Evolutionary conservation across 768 basidiomycete genomes (phyloP).

Genomic region (Neoboletus brunneissimus): DNA sequence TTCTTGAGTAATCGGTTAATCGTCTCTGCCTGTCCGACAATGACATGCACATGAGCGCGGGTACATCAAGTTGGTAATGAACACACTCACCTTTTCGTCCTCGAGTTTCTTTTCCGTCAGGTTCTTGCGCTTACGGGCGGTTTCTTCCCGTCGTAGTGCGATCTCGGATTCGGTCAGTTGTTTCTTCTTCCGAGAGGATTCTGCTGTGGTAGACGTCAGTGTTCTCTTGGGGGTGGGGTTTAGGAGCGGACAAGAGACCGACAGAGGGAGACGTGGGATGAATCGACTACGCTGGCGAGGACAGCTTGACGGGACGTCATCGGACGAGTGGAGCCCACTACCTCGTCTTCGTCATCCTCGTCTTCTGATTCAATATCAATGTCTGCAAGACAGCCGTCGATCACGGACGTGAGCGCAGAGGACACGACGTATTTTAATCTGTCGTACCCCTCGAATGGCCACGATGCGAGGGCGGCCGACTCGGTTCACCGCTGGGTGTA

Average conservation of each 20-base stretch:
- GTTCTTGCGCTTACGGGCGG: conserved; percentile 76
- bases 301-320: conserved; percentile 1
- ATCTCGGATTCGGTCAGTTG: conserved; percentile 70
- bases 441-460: conserved; percentile 25
- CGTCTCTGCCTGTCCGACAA: conserved; percentile 64
- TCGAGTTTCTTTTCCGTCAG: conserved; percentile 29
- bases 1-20: conserved; percentile 89
- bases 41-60: not conserved
- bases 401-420: not conserved
- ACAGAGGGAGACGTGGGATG: not conserved
- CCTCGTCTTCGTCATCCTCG: not conserved
- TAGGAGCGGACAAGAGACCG: not conserved
- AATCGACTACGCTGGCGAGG: not conserved
- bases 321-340: not conserved
- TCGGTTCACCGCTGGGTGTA: conserved; percentile 22
- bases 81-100: conserved; percentile 48
- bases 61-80: too few species aligned
- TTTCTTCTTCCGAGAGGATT: conserved; percentile 42
- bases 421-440: too few species aligned
- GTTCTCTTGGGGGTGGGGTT: too few species aligned
- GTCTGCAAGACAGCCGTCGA: not conserved
- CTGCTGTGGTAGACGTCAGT: not conserved
- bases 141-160: conserved; percentile 74
- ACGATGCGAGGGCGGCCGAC: conserved; percentile 26
- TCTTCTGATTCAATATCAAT: not conserved